Evolutionary conservation across 2,329 filamentous ascomycete species (phyloP).

Genomic region (Westerdykella sp.): DNA sequence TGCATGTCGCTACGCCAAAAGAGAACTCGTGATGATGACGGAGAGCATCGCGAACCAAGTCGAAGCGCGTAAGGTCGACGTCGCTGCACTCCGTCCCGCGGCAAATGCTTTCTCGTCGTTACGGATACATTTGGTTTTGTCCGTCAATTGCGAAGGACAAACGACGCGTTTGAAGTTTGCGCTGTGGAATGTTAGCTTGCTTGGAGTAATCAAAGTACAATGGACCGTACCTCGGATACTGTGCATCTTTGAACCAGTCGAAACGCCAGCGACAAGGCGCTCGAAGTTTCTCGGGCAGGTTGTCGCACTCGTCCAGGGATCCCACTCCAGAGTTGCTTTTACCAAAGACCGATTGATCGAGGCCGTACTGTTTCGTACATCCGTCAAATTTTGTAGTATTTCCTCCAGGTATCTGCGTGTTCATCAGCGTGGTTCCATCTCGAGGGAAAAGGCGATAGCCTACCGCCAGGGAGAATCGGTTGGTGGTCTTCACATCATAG

Average conservation of each 20-base stretch:
- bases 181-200: slow-evolving; percentile 24
- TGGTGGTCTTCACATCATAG: slow-evolving; percentile 29
- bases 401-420: slow-evolving; percentile 29
- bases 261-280: slow-evolving; percentile 31
- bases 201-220: background rate
- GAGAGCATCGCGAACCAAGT: slow-evolving; percentile 11
- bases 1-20: slow-evolving; percentile 22
- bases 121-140: slow-evolving; percentile 29
- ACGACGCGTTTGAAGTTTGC: slow-evolving; percentile 33
- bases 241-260: slow-evolving; percentile 32
- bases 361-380: slow-evolving; percentile 29
- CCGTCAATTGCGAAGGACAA: slow-evolving; percentile 31
- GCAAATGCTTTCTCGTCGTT: slow-evolving; percentile 26
- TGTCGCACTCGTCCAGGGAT: slow-evolving; percentile 27
- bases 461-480: slow-evolving; percentile 35
- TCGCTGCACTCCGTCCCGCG: slow-evolving; percentile 8
- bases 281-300: slow-evolving; percentile 24
- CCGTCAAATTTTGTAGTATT: slow-evolving; percentile 31
- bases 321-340: slow-evolving; percentile 20
- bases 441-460: slow-evolving; percentile 4
- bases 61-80: slow-evolving; percentile 11
- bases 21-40: slow-evolving; percentile 15
- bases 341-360: slow-evolving; percentile 32
- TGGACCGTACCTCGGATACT: slow-evolving; percentile 26
- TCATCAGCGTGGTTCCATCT: slow-evolving; percentile 7